Evolutionary conservation across 1,139 yeast species (phyloP), one percentile per base, ranked within the genome.

Genomic region (Yamadazyma spencermartinsiae): DNA sequence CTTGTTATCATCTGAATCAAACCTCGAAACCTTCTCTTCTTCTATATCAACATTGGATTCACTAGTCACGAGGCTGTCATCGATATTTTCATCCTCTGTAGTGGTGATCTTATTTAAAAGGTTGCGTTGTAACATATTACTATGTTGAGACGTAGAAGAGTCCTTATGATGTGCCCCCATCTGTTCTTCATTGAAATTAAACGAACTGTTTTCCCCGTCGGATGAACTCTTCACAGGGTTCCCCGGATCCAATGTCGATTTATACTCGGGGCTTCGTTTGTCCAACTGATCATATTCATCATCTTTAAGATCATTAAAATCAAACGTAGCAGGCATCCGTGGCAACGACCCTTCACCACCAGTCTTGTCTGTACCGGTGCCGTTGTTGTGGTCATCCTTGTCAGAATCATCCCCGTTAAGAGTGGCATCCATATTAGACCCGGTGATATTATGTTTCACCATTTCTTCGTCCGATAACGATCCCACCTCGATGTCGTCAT

Each of bases 291-390:
- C 53, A 38, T 55, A 57, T 33, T 54, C 45, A 13, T 51, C 54
- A 33, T 51, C 46, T 35, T 59, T 60, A 18, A 81, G 58, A 1
- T 78, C 85, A 42, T 68, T 74, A 34, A 82, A 82, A 52, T 82
- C 75, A 46, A 74, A 64, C 0, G 82, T 74, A 1, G 80, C 87
- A 1, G 83, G 81, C 58, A 76, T 70, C 35, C 87, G 60, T 9
- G 86, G 87, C n/a, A 79, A 54, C 2, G 45, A 35, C 9, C 36
- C 33, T 13, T 15, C 33, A 21, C 13, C 31, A 6, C 29, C 28
- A 9, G 21, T 19, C 31, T 26, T 11, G 17, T n/a, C 24, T 10
- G 21, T 9, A 9, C 21, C n/a, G 23, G 15, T 33, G 29, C 18
- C 7, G 30, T 10, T 7, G n/a, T 4, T 12, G 26, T 5, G 5